phyloP scores from a whole-genome alignment of 192 early-diverging fungal species.

The Phlyctochytrium arcticum region DNA sequence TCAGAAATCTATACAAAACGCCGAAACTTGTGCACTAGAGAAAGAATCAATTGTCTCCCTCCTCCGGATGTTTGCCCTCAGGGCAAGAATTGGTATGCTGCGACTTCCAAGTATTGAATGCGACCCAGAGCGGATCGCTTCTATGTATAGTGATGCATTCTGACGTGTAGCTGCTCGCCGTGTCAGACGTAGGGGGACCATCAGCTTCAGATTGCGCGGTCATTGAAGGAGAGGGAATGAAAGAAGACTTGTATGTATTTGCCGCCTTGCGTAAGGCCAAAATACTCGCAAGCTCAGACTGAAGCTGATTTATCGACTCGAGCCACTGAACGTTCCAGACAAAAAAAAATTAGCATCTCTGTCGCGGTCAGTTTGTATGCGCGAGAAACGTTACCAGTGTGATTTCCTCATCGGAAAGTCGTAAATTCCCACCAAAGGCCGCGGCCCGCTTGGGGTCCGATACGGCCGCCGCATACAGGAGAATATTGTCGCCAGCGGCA shows the following conservation, averaged over 20 bases:
- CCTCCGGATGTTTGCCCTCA: too few species aligned
- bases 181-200: background rate
- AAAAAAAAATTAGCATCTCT: background rate
- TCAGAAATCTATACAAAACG: too few species aligned
- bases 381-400: background rate
- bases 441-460: background rate
- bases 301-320: conserved; percentile 19
- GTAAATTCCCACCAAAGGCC: background rate
- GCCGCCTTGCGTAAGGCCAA: background rate
- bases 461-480: background rate
- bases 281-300: conserved; percentile 22
- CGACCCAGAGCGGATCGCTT: too few species aligned
- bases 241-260: background rate
- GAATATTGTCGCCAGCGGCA: background rate
- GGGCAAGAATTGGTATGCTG: too few species aligned
- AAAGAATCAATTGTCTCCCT: too few species aligned
- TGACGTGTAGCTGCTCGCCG: too few species aligned
- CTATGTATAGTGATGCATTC: too few species aligned
- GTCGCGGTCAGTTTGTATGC: background rate
- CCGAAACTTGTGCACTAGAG: too few species aligned
- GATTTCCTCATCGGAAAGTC: conserved; percentile 6
- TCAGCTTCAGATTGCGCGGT: background rate
- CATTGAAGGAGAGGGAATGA: background rate
- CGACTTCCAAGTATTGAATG: too few species aligned
- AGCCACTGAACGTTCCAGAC: conserved; percentile 26